phyloP scores from a whole-genome alignment of 1,284 basidiomycete species.

The Ceratobasidium sp. region DNA sequence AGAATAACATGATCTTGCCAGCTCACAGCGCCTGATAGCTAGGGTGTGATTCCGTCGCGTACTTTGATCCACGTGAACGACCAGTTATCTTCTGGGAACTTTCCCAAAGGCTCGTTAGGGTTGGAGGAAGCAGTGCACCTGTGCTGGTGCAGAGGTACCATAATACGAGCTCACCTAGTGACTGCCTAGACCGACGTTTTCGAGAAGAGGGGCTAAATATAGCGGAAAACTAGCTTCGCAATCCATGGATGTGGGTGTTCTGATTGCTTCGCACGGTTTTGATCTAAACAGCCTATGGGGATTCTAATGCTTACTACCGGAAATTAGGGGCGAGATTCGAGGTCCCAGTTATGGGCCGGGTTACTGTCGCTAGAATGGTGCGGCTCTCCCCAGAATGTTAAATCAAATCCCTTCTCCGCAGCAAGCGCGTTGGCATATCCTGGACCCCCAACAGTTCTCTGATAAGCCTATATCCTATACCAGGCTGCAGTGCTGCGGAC shows the following conservation, averaged over 20 bases:
- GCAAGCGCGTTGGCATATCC: background rate
- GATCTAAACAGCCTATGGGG: background rate
- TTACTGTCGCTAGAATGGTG: slow-evolving; percentile 25
- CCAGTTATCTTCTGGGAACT: background rate
- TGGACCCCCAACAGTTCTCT: background rate
- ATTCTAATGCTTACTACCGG: background rate
- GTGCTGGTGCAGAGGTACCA: background rate
- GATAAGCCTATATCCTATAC: background rate
- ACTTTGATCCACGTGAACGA: background rate
- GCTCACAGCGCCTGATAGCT: background rate
- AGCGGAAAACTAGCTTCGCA: background rate
- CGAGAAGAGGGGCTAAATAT: background rate
- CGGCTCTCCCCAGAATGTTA: background rate
- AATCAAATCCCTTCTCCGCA: slow-evolving; percentile 29
- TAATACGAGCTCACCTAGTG: background rate
- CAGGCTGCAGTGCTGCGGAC: slow-evolving; percentile 13
- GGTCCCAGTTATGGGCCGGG: background rate
- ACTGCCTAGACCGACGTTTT: background rate
- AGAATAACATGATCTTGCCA: background rate
- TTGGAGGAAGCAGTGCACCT: background rate
- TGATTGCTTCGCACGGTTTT: background rate
- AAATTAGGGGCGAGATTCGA: background rate
- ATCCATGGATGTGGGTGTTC: background rate
- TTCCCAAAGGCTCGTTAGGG: background rate
- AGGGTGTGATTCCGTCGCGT: background rate